Evolutionary conservation across 1,284 basidiomycete species (phyloP).

Genomic region (Ganoderma resinaceum): DNA sequence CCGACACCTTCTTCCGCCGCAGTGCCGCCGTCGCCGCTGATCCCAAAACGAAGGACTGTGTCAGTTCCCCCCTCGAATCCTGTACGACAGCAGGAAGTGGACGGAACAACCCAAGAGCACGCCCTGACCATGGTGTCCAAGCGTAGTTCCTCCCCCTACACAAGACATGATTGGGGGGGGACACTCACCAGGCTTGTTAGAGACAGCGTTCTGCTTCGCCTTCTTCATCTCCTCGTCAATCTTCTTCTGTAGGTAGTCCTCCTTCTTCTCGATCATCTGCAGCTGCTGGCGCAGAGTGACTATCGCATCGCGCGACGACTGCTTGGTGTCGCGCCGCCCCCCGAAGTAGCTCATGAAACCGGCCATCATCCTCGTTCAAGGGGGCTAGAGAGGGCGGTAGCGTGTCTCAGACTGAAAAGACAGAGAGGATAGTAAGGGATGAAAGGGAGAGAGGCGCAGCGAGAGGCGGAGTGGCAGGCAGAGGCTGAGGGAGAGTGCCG

Average conservation of each 20-base stretch:
- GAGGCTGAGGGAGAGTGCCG: constrained; percentile 22
- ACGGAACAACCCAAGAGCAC: neutral
- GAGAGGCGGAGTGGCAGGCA: constrained; percentile 22
- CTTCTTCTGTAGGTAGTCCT: constrained; percentile 96
- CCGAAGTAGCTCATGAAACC: constrained; percentile 88
- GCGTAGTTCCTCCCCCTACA: neutral
- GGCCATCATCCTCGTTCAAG: constrained; percentile 69
- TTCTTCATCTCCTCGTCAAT: constrained; percentile 95
- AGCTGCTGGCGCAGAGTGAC: constrained; percentile 87
- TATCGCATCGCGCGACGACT: constrained; percentile 86
- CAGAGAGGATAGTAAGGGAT: constrained; percentile 7
- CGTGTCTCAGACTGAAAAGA: constrained; percentile 3
- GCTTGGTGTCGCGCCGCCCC: constrained; percentile 79
- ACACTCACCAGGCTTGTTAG: constrained; percentile 86
- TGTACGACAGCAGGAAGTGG: neutral
- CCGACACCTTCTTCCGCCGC: constrained; percentile 93
- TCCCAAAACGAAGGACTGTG: neutral
- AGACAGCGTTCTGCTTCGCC: constrained; percentile 92
- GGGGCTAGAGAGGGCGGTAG: neutral
- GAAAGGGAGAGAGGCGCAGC: constrained; percentile 1
- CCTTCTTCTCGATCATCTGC: constrained; percentile 99
- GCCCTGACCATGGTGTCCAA: neutral
- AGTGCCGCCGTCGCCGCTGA: constrained; percentile 92
- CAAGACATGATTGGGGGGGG: neutral
- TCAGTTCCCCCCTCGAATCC: neutral